These are phyloP conservation scores for Mycena epipterygia DNA, from an alignment of 768 basidiomycete species.

Conservation along the genomic window DNA sequence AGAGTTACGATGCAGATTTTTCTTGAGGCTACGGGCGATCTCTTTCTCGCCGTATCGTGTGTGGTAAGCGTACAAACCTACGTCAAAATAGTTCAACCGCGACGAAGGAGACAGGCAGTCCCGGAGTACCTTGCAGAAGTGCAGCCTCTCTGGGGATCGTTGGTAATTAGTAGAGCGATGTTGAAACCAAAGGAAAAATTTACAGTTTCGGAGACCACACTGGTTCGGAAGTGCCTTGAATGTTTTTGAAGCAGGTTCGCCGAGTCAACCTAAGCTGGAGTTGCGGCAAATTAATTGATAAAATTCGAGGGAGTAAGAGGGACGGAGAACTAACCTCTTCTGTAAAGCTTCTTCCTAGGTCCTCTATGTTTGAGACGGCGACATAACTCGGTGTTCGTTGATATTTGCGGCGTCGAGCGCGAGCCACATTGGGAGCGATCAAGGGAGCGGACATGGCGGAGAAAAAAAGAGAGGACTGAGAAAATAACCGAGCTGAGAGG, in stretches of 20 bases:
- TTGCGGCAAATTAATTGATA: neutral
- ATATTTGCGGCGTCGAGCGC: neutral
- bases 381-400: neutral
- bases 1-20: neutral
- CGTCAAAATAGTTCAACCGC: neutral
- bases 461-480: neutral
- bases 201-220: slow-evolving; percentile 19
- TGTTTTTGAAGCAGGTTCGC: slow-evolving; percentile 1
- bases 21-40: neutral
- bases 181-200: neutral
- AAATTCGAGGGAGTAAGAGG: neutral
- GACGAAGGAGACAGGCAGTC: neutral
- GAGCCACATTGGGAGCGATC: neutral
- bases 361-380: slow-evolving; percentile 1
- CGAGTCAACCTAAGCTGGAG: neutral
- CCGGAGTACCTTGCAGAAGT: neutral
- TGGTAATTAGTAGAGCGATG: neutral
- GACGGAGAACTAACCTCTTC: neutral
- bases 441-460: neutral
- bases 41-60: neutral
- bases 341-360: neutral
- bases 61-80: neutral
- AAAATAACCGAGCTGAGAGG: neutral
- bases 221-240: neutral
- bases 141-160: slow-evolving; percentile 8